These are phyloP conservation scores for Rhynchosporium agropyri DNA, from an alignment of 2,329 filamentous ascomycete genomes.

Conservation along the genomic window DNA sequence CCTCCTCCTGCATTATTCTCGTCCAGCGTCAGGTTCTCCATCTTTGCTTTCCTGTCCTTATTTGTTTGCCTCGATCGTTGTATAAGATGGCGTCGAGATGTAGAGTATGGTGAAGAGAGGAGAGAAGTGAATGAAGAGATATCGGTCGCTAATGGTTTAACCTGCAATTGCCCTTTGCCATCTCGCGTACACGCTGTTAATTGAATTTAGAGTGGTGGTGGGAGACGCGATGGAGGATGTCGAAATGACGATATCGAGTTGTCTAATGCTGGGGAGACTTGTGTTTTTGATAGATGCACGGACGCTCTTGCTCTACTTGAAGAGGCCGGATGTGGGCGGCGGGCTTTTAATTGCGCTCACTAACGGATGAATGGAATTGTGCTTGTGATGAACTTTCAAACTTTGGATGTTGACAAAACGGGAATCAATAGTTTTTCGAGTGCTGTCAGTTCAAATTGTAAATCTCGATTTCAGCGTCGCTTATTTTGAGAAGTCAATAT, in stretches of 20 bases:
- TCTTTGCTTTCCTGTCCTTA: slow-evolving; percentile 39
- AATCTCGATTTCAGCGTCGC: neutral
- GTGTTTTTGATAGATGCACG: slow-evolving; percentile 23
- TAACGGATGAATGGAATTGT: neutral
- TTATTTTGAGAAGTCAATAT: slow-evolving; percentile 2
- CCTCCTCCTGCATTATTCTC: slow-evolving; percentile 48
- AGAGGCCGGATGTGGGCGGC: neutral
- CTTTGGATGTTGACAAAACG: no score
- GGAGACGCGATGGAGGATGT: slow-evolving; percentile 1
- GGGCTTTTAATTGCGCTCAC: neutral
- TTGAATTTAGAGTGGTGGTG: neutral
- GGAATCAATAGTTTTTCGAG: neutral
- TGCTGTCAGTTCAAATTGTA: neutral
- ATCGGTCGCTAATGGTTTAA: slow-evolving; percentile 13
- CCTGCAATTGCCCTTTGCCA: slow-evolving; percentile 17
- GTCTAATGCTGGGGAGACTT: slow-evolving; percentile 6
- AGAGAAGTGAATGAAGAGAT: slow-evolving; percentile 6
- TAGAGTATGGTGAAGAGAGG: neutral
- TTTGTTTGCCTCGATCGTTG: neutral
- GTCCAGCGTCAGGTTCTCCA: slow-evolving; percentile 58
- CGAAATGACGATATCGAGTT: slow-evolving; percentile 20
- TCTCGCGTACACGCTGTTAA: slow-evolving; percentile 14
- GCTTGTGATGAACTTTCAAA: no score
- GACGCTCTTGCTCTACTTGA: slow-evolving; percentile 9
- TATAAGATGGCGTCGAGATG: no score